Evolutionary conservation across 78 protist species (phyloP), one percentile per base, ranked within the genome.

Genomic region (Monosiga brevicollis): DNA sequence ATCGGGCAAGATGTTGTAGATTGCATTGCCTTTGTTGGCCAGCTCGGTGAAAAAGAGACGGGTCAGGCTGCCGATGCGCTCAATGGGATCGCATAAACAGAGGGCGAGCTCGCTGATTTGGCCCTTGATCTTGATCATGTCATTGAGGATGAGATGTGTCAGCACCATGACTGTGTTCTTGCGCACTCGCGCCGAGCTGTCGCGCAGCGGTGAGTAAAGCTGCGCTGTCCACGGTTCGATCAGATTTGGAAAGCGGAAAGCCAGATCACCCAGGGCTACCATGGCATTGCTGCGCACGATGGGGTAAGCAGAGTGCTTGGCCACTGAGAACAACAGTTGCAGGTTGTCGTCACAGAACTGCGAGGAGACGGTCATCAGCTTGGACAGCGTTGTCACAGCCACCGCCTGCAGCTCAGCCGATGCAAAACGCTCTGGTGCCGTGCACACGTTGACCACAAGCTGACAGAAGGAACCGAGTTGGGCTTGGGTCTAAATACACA

Each of bases 1-100:
- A 80, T 95, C 98, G 9, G 98, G 97, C 41, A 96, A 87, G 29
- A 89, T 42, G 87, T 95, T 96, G 90, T 96, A 95, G 73, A 96
- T 74, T 24, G 86, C 41, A 36, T 87, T 93, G 39, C 78, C 80
- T 79, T 84, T 90, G 36, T 2, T 0, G 29, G 84, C 26, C 32
- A 88, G 40, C 75, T 93, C 95, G 42, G 22, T 0, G 87, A 92
- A 92, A 90, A 92, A 89, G 72, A 87, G 82, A 6, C 62, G 54
- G 11, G 94, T 83, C 39, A 92, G 84, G 40, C 78, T 62, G 11
- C 42, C 15, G 40, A 95, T 73, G 62, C 84, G 76, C 54, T 0
- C 54, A 34, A 86, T 89, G 1, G 79, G 40, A 73, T 95, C 97
- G 42, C 70, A 84, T 25, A 89, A 41, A 40, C 88, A 89, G 26